phyloP scores from a whole-genome alignment of 2,329 filamentous ascomycete species.

The Fusarium sp. region DNA sequence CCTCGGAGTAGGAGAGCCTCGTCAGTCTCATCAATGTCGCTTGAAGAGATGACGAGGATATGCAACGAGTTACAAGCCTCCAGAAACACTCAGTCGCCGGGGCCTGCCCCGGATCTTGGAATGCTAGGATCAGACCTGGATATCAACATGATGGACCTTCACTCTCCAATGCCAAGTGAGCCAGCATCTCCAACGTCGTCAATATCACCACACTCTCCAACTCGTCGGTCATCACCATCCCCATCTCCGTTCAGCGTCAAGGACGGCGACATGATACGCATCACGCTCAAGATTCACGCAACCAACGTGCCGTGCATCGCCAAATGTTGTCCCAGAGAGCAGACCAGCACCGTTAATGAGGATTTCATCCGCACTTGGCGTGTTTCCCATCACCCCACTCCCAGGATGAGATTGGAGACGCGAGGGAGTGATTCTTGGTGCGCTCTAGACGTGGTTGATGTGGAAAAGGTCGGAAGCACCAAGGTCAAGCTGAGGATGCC shows the following conservation, averaged over 20 bases:
- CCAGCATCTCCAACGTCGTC: slow-evolving; percentile 23
- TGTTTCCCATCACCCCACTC: slow-evolving; percentile 15
- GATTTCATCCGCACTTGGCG: slow-evolving; percentile 23
- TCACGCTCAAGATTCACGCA: slow-evolving; percentile 23
- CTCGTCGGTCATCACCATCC: slow-evolving; percentile 1
- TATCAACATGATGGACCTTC: not conserved
- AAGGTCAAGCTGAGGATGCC: slow-evolving; percentile 14
- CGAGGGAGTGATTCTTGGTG: slow-evolving; percentile 24
- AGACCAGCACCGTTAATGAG: slow-evolving; percentile 22
- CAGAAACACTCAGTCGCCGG: not conserved
- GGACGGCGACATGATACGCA: slow-evolving; percentile 32
- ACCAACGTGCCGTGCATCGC: slow-evolving; percentile 28
- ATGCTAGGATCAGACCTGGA: not conserved
- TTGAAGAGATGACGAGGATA: not conserved
- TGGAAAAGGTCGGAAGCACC: slow-evolving; percentile 31
- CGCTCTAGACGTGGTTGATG: slow-evolving; percentile 26
- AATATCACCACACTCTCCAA: slow-evolving; percentile 9
- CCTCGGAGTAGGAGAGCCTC: slow-evolving; percentile 8
- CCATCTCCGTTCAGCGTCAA: slow-evolving; percentile 20
- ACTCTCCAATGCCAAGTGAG: slow-evolving; percentile 3
- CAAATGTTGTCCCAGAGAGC: slow-evolving; percentile 24
- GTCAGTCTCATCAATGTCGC: slow-evolving; percentile 5
- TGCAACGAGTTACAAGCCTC: not conserved
- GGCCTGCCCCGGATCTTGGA: not conserved
- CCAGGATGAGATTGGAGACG: slow-evolving; percentile 7